These are phyloP conservation scores for Brassica cretica DNA, from an alignment of 345 rosid species.

Conservation along the genomic window DNA sequence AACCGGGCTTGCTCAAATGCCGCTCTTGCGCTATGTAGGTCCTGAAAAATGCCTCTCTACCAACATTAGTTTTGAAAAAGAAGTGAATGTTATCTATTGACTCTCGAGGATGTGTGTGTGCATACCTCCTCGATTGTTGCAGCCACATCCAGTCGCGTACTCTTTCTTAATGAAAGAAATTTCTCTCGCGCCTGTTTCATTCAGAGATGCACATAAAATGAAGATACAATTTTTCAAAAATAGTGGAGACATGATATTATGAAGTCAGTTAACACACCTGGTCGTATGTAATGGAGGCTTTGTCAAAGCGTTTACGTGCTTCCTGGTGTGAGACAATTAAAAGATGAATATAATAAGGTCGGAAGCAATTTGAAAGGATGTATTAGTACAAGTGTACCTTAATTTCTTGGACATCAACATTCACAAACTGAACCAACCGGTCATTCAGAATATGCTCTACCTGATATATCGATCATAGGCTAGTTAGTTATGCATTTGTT, in stretches of 20 bases:
- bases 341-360: neutral
- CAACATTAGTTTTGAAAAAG: slow-evolving; percentile 43
- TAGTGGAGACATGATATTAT: neutral
- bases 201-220: slow-evolving; percentile 6
- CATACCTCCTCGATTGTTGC: slow-evolving; percentile 69
- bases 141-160: slow-evolving; percentile 68
- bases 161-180: slow-evolving; percentile 73
- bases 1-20: slow-evolving; percentile 77
- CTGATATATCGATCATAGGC: slow-evolving; percentile 30
- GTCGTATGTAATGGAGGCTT: slow-evolving; percentile 65
- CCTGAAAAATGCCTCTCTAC: slow-evolving; percentile 57
- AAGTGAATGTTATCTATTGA: slow-evolving; percentile 33
- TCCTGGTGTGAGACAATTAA: slow-evolving; percentile 45
- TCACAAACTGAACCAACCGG: slow-evolving; percentile 53
- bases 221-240: slow-evolving; percentile 13
- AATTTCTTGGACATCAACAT: slow-evolving; percentile 58
- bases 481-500: slow-evolving; percentile 5
- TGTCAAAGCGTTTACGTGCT: slow-evolving; percentile 77
- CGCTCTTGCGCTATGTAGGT: slow-evolving; percentile 59
- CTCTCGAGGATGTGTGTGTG: slow-evolving; percentile 13
- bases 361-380: neutral
- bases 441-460: slow-evolving; percentile 67
- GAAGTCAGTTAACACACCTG: slow-evolving; percentile 47
- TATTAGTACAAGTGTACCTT: slow-evolving; percentile 48
- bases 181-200: slow-evolving; percentile 73